These are phyloP conservation scores for Ilyonectria destructans DNA, from an alignment of 2,329 filamentous ascomycete species.

Conservation along the genomic window DNA sequence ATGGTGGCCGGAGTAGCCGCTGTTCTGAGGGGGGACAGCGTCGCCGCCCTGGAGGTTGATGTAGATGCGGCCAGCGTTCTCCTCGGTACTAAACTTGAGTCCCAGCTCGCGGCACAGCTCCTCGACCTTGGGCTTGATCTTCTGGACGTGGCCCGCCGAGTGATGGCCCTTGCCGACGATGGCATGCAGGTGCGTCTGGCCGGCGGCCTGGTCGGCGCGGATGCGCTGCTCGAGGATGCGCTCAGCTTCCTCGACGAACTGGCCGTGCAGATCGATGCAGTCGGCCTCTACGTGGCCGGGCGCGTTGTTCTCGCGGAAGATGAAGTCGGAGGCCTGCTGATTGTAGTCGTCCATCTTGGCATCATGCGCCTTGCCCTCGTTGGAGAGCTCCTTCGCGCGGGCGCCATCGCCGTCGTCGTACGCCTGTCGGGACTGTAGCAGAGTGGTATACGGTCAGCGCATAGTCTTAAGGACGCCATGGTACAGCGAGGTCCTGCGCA, in stretches of 20 bases:
- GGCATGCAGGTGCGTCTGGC: constrained; percentile 89
- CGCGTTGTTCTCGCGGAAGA: constrained; percentile 96
- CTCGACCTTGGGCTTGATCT: constrained; percentile 96
- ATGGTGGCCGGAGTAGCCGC: constrained; percentile 58
- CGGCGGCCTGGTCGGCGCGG: constrained; percentile 79
- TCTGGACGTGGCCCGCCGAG: constrained; percentile 85
- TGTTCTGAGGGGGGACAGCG: constrained; percentile 64
- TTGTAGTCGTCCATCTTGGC: constrained; percentile 91
- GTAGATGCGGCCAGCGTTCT: constrained; percentile 91
- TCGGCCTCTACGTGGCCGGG: constrained; percentile 81
- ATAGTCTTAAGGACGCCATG: not conserved
- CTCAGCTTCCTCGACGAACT: constrained; percentile 96
- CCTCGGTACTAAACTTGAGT: constrained; percentile 87
- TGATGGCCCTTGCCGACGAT: constrained; percentile 98
- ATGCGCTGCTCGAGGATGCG: constrained; percentile 91
- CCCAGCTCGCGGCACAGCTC: constrained; percentile 87
- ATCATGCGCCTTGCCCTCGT: constrained; percentile 89
- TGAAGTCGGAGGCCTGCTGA: constrained; percentile 91
- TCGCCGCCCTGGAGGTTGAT: constrained; percentile 86
- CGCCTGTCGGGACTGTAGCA: constrained; percentile 78
- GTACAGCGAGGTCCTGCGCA: not conserved
- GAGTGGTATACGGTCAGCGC: constrained; percentile 31
- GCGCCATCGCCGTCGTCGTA: constrained; percentile 89
- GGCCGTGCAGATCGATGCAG: constrained; percentile 94
- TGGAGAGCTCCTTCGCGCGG: constrained; percentile 85